These are phyloP conservation scores for Kentomonas sorsogonicus DNA, from an alignment of 208 protist species.

Conservation along the genomic window DNA sequence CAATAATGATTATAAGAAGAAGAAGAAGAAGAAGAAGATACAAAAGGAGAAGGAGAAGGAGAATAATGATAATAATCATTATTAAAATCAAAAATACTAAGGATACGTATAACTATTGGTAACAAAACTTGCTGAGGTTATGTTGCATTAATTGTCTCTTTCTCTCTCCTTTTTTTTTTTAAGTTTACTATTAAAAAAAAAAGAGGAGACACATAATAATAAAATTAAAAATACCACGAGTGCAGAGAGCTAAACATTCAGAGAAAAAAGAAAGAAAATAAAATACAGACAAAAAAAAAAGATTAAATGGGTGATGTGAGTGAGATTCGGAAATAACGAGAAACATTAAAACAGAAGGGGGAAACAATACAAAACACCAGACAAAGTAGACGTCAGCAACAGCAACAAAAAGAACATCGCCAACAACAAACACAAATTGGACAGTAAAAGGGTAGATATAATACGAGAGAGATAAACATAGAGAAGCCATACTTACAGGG, in stretches of 20 bases:
- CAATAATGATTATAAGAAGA: not conserved
- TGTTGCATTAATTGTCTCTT: no score
- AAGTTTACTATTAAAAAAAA: constrained; percentile 1
- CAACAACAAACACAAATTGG: not conserved
- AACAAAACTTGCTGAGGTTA: no score
- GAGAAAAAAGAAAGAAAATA: constrained; percentile 8
- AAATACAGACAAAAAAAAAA: constrained; percentile 1
- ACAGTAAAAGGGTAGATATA: not conserved
- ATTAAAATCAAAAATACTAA: no score
- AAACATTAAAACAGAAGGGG: constrained; percentile 2
- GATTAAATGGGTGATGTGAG: not conserved
- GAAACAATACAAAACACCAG: not conserved
- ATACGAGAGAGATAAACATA: no score
- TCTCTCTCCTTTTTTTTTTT: constrained; percentile 8
- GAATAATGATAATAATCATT: no score
- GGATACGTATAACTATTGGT: no score
- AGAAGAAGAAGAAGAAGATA: no score
- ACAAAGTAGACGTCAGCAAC: no score
- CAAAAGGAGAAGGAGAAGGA: no score
- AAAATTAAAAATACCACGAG: not conserved
- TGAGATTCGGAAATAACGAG: not conserved
- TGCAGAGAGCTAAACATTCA: not conserved
- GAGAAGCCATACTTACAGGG: not conserved
- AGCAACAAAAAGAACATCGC: constrained; percentile 8
- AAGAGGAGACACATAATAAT: no score